Evolutionary conservation across 1,284 basidiomycete genomes (phyloP).

Genomic region (Limonomyces culmigenus): DNA sequence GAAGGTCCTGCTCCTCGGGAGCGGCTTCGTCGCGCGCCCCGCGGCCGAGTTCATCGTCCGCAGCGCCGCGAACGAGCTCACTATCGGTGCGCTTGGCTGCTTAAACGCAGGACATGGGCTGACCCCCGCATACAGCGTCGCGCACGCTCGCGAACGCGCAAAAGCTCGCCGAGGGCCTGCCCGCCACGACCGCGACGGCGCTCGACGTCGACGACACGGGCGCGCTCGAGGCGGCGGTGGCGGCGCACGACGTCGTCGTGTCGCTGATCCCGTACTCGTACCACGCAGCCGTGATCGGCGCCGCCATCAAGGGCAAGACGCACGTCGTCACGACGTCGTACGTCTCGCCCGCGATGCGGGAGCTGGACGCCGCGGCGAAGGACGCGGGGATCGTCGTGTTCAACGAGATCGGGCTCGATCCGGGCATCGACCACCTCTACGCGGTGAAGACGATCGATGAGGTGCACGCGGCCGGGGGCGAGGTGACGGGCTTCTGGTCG

Average conservation of each 20-base stretch:
- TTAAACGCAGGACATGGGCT: neutral
- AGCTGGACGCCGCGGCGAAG: conserved; percentile 71
- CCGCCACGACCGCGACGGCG: conserved; percentile 56
- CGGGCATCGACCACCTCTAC: conserved; percentile 90
- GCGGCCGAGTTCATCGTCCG: conserved; percentile 88
- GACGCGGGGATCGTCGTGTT: conserved; percentile 88
- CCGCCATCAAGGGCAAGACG: conserved; percentile 89
- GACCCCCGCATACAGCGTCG: conserved; percentile 37
- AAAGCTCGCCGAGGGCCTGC: conserved; percentile 51
- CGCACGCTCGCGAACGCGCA: conserved; percentile 68
- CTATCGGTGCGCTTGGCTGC: conserved; percentile 38
- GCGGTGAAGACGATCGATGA: conserved; percentile 95
- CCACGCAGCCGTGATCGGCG: conserved; percentile 86
- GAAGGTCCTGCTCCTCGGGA: conserved; percentile 86
- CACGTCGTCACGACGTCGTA: conserved; percentile 97
- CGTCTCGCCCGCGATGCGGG: conserved; percentile 81
- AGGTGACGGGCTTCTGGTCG: conserved; percentile 78
- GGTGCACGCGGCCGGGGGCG: conserved; percentile 87
- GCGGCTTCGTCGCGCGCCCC: conserved; percentile 89
- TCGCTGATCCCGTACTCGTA: conserved; percentile 94
- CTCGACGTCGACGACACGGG: conserved; percentile 69
- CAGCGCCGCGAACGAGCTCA: conserved; percentile 70
- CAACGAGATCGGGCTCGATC: conserved; percentile 98
- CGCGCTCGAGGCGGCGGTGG: conserved; percentile 69
- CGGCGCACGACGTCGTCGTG: conserved; percentile 85